Evolutionary conservation across 1,139 yeast species (phyloP), one percentile per base, ranked within the genome.

Genomic region (Magnusiomyces starmeri): DNA sequence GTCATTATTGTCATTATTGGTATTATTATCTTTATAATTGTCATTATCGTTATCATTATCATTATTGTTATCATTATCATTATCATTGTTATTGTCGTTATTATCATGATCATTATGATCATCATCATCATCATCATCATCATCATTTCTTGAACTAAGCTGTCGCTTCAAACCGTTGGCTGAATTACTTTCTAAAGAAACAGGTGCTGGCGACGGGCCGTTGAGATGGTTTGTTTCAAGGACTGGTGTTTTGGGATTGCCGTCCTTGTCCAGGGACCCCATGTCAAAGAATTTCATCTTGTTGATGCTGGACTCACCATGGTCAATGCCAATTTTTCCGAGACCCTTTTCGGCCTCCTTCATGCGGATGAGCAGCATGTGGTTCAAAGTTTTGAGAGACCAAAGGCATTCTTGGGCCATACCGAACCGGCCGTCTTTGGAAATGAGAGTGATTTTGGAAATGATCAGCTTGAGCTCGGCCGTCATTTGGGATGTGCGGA

Each of bases 361-460:
- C 50, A 79, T 66, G 51, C 81, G 67, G 52, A 78, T 66, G 16
- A 75, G 66, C 47, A 79, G 65, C 57, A 79, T 73, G 54, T 77
- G 77, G 59, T 78, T 79, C 50, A 80, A 69, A 70, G 76, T 77
- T 56, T 79, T 79, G 40, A 82, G 63, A 1, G 81, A 82, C 87
- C 87, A 82, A 27, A 79, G 63, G 61, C 84, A 79, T 61, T 82
- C 86, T 50, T 74, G 72, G 10, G 77, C 79, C 87, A 82, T 82
- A 47, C 72, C 74, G 61, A 76, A 77, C 51, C 81, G 64, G 50
- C 73, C 77, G 45, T 70, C 70, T 32, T 67, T 62, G 6, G 73
- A 60, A 12, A 75, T 61, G 51, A 66, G 66, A 20, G 75, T 75
- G 45, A 73, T 60, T 1, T 68, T 52, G 9, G 52, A 51, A 50